These are phyloP conservation scores for Aspergillaceae sp. DNA, from an alignment of 2,329 filamentous ascomycete species.

Conservation along the genomic window DNA sequence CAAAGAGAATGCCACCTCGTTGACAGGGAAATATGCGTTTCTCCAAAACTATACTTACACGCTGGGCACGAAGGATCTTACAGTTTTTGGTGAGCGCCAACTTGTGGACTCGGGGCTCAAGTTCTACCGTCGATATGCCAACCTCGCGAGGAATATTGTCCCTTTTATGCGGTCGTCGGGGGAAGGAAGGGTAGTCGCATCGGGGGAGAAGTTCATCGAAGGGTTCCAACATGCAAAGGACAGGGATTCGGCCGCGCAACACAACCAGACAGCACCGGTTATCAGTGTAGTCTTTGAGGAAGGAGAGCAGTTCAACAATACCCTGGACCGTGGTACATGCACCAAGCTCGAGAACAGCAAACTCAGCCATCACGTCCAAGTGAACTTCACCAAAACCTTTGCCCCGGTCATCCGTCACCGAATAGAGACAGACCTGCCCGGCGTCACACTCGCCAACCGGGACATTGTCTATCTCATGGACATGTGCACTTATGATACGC, in stretches of 20 bases:
- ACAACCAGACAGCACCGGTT: constrained; percentile 42
- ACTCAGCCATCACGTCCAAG: constrained; percentile 39
- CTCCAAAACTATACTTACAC: constrained; percentile 62
- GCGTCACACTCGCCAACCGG: constrained; percentile 53
- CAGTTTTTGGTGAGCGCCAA: constrained; percentile 58
- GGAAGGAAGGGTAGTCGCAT: constrained; percentile 62
- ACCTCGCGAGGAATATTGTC: constrained; percentile 48
- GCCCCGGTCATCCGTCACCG: constrained; percentile 55
- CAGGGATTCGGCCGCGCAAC: constrained; percentile 30
- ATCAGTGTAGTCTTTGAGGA: constrained; percentile 66
- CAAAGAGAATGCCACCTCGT: constrained; percentile 48
- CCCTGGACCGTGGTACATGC: constrained; percentile 67
- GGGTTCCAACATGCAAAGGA: constrained; percentile 58
- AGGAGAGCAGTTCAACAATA: constrained; percentile 62
- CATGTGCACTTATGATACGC: constrained; percentile 74
- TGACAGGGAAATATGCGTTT: constrained; percentile 59
- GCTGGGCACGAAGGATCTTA: constrained; percentile 62
- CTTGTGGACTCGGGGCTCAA: constrained; percentile 66
- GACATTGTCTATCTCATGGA: constrained; percentile 75
- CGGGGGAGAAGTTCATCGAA: constrained; percentile 64
- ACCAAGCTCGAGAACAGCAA: constrained; percentile 57
- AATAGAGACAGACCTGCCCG: constrained; percentile 60
- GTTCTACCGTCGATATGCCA: constrained; percentile 65
- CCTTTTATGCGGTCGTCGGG: constrained; percentile 68
- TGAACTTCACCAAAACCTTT: constrained; percentile 55